phyloP scores from a whole-genome alignment of 2,329 filamentous ascomycete genomes.

The Talaromyces amestolkiae region DNA sequence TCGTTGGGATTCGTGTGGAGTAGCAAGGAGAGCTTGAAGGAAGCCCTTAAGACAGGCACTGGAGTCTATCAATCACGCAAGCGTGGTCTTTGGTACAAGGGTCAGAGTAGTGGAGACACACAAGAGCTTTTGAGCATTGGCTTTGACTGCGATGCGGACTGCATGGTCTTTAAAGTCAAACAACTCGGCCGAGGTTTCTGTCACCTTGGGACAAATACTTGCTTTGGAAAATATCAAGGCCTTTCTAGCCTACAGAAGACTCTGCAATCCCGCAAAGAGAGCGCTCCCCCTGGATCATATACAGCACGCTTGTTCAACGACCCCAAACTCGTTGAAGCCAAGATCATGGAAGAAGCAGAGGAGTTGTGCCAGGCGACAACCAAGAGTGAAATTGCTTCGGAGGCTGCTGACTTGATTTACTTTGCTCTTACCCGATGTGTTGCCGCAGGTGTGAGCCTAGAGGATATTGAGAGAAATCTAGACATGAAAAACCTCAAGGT shows the following conservation, averaged over 20 bases:
- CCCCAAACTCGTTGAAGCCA: constrained; percentile 81
- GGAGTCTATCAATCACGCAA: constrained; percentile 97
- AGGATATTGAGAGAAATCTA: constrained; percentile 87
- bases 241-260: constrained; percentile 85
- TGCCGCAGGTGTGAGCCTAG: constrained; percentile 75
- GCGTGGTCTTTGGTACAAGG: constrained; percentile 94
- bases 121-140: constrained; percentile 83
- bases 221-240: constrained; percentile 81
- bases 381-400: constrained; percentile 82
- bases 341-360: constrained; percentile 98
- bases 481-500: constrained; percentile 95
- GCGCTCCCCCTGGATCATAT: constrained; percentile 86
- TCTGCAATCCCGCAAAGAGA: constrained; percentile 73
- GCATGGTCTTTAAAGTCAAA: constrained; percentile 81
- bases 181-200: constrained; percentile 92
- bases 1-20: constrained; percentile 92
- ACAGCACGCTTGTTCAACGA: constrained; percentile 91
- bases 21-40: constrained; percentile 82
- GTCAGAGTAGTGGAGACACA: constrained; percentile 87
- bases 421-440: constrained; percentile 91
- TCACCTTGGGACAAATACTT: constrained; percentile 86
- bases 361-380: constrained; percentile 85
- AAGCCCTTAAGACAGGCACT: constrained; percentile 74
- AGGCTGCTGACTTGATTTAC: constrained; percentile 93
- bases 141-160: constrained; percentile 91